Evolutionary conservation across 1,284 basidiomycete species (phyloP).

Genomic region (Trichosporon coremiiforme): DNA sequence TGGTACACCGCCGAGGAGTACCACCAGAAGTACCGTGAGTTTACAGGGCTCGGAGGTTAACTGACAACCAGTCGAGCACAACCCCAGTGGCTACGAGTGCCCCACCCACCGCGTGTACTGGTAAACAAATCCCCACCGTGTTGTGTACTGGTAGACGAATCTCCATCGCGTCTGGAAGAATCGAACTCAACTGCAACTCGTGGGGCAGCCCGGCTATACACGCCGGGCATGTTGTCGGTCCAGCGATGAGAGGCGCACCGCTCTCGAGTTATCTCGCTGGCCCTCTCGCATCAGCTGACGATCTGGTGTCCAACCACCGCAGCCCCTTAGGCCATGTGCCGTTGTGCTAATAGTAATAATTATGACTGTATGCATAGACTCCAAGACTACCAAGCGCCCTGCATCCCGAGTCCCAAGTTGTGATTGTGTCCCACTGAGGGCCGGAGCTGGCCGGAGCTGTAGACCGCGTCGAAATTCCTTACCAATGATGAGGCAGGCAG

Average conservation of each 20-base stretch:
- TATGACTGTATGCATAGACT: background rate
- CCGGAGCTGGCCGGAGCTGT: too few species aligned
- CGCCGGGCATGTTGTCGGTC: background rate
- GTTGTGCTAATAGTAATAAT: too few species aligned
- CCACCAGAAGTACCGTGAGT: slow-evolving; percentile 72
- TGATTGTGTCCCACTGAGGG: too few species aligned
- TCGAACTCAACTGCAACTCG: background rate
- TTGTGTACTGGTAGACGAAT: too few species aligned
- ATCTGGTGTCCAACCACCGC: too few species aligned
- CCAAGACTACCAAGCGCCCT: too few species aligned
- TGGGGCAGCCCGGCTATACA: background rate
- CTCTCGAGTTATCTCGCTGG: background rate
- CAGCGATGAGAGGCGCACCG: too few species aligned
- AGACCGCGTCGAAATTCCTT: background rate
- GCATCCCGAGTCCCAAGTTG: too few species aligned
- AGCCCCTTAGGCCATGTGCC: too few species aligned
- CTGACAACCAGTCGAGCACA: slow-evolving; percentile 50
- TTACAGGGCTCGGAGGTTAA: slow-evolving; percentile 27
- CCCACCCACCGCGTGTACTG: slow-evolving; percentile 58
- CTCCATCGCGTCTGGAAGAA: background rate
- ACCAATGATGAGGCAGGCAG: background rate
- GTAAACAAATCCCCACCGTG: too few species aligned
- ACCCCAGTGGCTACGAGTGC: slow-evolving; percentile 59
- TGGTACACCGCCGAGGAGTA: slow-evolving; percentile 85
- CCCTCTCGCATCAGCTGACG: background rate